Evolutionary conservation across 2,329 filamentous ascomycete species (phyloP), one percentile per base, ranked within the genome.

Genomic region (Neonectria ditissima): DNA sequence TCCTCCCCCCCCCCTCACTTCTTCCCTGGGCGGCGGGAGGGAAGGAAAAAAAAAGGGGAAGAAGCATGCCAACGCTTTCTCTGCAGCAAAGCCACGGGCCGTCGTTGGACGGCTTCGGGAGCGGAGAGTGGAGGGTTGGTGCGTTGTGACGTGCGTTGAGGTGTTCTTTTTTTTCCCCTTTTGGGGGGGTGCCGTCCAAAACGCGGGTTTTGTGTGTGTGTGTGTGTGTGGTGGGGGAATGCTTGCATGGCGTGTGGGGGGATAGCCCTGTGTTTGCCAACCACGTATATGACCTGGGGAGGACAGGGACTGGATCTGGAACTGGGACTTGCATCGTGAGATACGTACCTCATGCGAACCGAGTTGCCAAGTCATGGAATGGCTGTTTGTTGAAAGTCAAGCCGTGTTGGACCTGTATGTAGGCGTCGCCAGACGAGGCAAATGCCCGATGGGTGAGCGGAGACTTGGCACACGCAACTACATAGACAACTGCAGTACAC

Each of bases 231-330:
- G 48, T 16, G 48, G 37, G 37, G 48, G 44, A 41, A 41, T 41
- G 37, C 34, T 59, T 59, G 56, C 37, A 45, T 43, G 48, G 48
- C n/a, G n/a, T 26, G 56, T 53, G 48, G 39, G 39, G 39, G 56
- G 50, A 50, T 45, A 24, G 39, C 48, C 56, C 56, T 59, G 56
- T 59, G 56, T 51, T 51, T 59, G 56, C 51, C 50, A 50, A 59
- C 56, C 56, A 59, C 56, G 56, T 59, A 59, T 37, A 47, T 16
- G 20, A n/a, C 11, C 43, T 13, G 20, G 20, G 43, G 54, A 58
- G 41, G 45, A 58, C 41, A 24, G 30, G 55, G 24, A 58, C 39
- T 28, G 43, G 43, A 43, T 4, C 39, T 45, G n/a, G 43, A 14
- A 45, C 43, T 14, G 22, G 22, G 5, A 39, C n/a, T 50, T 28